These are phyloP conservation scores for Phytophthora rubi DNA, from an alignment of 352 stramenopile species.

Conservation along the genomic window DNA sequence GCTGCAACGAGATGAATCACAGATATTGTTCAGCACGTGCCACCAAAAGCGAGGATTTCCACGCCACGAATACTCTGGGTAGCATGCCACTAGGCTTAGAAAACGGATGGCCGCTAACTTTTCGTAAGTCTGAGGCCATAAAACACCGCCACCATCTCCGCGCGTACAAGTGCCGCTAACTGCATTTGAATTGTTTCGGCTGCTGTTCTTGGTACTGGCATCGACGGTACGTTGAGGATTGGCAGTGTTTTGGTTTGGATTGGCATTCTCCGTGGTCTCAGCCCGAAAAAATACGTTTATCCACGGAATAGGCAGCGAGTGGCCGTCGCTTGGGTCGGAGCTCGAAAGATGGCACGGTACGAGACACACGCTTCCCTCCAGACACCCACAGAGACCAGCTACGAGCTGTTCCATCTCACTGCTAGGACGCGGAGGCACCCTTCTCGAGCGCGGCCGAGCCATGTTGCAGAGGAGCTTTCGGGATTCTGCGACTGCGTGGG, in stretches of 20 bases:
- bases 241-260: not conserved
- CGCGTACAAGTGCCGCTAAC: not conserved
- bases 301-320: constrained; percentile 11
- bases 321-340: not conserved
- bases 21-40: constrained; percentile 25
- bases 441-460: not conserved
- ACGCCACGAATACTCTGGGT: constrained; percentile 36
- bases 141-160: not conserved
- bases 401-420: constrained; percentile 9
- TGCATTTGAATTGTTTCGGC: not conserved
- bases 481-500: constrained; percentile 2
- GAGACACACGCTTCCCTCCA: constrained; percentile 18
- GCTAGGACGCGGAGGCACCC: not conserved
- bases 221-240: not conserved
- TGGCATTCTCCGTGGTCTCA: not conserved
- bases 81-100: constrained; percentile 34
- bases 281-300: constrained; percentile 19
- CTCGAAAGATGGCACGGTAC: not conserved
- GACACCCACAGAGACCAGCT: constrained; percentile 17
- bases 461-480: not conserved
- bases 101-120: constrained; percentile 41
- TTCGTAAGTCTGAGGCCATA: not conserved
- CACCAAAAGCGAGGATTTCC: constrained; percentile 46
- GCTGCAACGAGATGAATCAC: constrained; percentile 3
- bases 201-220: not conserved